Conservation (phyloP, 495 filamentous ascomycete genomes). For the Cudoniella acicularis region DNA sequence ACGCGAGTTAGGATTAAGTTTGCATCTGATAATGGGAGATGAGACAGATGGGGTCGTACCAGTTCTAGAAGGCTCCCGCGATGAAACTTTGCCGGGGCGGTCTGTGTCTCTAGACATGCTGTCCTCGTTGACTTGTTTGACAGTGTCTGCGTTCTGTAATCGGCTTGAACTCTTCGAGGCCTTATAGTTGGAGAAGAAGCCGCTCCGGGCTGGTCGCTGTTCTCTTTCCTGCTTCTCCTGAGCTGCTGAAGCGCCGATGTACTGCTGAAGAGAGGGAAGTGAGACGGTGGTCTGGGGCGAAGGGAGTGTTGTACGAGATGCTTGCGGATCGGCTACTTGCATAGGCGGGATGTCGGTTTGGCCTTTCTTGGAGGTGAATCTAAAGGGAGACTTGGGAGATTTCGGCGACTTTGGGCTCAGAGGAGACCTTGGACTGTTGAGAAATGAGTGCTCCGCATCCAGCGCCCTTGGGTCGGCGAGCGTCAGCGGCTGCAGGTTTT, state of each 20-base stretch:
- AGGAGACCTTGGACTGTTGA: conserved; percentile 20
- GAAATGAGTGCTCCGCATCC: conserved; percentile 5
- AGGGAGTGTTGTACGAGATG: conserved; percentile 5
- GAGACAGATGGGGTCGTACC: conserved; percentile 20
- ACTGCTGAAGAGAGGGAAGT: conserved; percentile 6
- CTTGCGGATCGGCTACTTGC: conserved; percentile 10
- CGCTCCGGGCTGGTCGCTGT: conserved; percentile 7
- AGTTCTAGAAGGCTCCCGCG: conserved; percentile 20
- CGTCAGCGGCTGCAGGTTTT: conserved; percentile 49
- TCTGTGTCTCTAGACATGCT: conserved; percentile 25
- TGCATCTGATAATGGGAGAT: neutral
- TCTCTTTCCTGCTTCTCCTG: conserved; percentile 13
- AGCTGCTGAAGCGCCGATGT: neutral
- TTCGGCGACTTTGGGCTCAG: conserved; percentile 39
- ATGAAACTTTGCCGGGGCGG: conserved; percentile 20
- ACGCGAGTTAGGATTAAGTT: conserved; percentile 8
- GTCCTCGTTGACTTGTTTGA: conserved; percentile 5
- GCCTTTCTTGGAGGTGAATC: conserved; percentile 34
- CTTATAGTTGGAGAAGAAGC: conserved; percentile 29
- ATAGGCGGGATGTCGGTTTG: conserved; percentile 3
- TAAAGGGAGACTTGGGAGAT: conserved; percentile 50
- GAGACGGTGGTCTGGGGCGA: conserved; percentile 17
- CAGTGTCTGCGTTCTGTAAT: conserved; percentile 16
- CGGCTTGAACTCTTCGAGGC: conserved; percentile 25
- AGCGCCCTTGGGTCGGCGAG: conserved; percentile 35